These are phyloP conservation scores for Fusarium pseudocircinatum DNA, from an alignment of 2,329 filamentous ascomycete species.

Conservation along the genomic window DNA sequence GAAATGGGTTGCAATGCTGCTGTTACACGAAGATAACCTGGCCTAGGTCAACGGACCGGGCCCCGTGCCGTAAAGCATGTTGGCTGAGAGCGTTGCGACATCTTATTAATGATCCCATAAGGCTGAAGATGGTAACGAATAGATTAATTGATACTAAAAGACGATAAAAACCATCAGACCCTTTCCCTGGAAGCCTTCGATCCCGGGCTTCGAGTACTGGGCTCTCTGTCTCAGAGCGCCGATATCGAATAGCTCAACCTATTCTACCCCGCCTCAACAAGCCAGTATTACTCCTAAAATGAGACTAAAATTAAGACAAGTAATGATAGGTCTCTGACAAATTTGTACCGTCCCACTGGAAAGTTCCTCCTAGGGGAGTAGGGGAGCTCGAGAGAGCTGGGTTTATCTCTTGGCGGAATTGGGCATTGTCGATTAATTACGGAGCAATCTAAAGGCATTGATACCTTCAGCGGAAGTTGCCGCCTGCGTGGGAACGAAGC, in stretches of 20 bases:
- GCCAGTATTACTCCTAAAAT: not conserved
- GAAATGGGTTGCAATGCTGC: not conserved
- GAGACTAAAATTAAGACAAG: conserved; percentile 6
- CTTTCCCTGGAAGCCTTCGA: not conserved
- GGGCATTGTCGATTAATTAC: not conserved
- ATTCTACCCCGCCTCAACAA: conserved; percentile 19
- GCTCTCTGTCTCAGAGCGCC: not conserved
- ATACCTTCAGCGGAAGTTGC: conserved; percentile 5
- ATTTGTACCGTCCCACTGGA: conserved; percentile 17
- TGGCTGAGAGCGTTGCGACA: conserved; percentile 1
- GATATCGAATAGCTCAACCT: not conserved
- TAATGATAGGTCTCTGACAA: not conserved
- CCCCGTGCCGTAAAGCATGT: conserved; percentile 14
- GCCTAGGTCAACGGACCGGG: conserved; percentile 15
- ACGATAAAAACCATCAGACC: not conserved
- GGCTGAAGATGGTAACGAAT: conserved; percentile 13
- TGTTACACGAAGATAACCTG: not conserved
- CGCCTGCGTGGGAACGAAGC: not conserved
- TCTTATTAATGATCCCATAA: conserved; percentile 7
- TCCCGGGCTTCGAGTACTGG: not conserved
- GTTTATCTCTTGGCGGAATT: conserved; percentile 8
- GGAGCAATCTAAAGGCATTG: not conserved
- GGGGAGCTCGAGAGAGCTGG: not conserved
- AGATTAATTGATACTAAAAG: not conserved
- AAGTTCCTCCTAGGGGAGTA: conserved; percentile 2